Evolutionary conservation across 768 basidiomycete genomes (phyloP).

Genomic region (Suillus occidentalis): DNA sequence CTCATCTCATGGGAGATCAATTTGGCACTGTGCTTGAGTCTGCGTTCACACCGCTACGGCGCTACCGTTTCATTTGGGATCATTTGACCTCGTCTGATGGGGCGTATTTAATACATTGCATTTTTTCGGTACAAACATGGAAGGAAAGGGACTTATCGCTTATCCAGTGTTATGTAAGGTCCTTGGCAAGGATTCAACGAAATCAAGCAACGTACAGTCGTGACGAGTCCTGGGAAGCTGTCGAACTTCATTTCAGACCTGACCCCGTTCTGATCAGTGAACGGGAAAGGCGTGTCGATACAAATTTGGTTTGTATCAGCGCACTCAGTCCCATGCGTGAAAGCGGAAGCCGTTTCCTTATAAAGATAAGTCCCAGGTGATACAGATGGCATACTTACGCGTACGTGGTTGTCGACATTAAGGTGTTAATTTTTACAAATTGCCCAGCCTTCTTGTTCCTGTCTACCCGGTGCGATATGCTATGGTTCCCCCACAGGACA

Average conservation of each 20-base stretch:
- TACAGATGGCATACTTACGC: neutral
- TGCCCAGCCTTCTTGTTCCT: neutral
- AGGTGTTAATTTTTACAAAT: neutral
- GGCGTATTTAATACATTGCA: neutral
- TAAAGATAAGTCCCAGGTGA: neutral
- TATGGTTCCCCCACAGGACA: no score
- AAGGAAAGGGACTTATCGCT: neutral
- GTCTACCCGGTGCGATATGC: neutral
- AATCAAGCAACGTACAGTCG: neutral
- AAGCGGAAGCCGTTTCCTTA: neutral
- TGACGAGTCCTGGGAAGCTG: neutral
- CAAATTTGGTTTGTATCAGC: neutral
- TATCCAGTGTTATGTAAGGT: neutral
- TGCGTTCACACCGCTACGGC: neutral
- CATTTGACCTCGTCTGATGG: neutral
- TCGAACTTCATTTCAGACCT: neutral
- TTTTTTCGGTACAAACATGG: neutral
- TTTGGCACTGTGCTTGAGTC: neutral
- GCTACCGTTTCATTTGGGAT: neutral
- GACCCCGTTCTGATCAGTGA: neutral
- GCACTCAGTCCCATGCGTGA: neutral
- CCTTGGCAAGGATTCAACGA: neutral
- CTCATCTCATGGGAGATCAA: neutral
- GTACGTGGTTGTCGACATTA: neutral
- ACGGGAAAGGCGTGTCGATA: neutral